Evolutionary conservation across 139 green algal species (phyloP).

Genomic region (Auxenochlorella protothecoides): DNA sequence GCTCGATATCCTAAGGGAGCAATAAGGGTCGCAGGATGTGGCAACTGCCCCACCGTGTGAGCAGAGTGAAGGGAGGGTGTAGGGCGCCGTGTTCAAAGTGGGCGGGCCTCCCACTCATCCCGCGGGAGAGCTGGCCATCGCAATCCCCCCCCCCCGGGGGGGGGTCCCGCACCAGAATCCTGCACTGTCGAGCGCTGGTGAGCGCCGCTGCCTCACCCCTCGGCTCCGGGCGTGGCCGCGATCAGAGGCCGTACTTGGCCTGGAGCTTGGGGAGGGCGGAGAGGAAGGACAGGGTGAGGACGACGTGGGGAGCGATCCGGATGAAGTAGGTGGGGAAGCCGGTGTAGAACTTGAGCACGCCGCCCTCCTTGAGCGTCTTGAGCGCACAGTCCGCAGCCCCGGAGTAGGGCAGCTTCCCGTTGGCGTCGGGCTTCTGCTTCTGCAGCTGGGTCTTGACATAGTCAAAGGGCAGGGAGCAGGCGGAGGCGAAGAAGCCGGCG

Average conservation of each 20-base stretch:
- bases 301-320: conserved; percentile 85
- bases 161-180: neutral
- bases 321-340: conserved; percentile 93
- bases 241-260: conserved; percentile 68
- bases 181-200: too few species aligned
- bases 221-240: neutral
- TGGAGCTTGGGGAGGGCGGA: conserved; percentile 65
- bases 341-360: conserved; percentile 94
- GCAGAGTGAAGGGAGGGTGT: neutral
- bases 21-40: too few species aligned
- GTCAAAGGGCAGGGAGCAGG: conserved; percentile 92
- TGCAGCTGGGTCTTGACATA: conserved; percentile 95
- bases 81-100: neutral
- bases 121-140: neutral
- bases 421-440: conserved; percentile 76
- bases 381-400: conserved; percentile 78
- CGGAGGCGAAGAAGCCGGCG: conserved; percentile 88
- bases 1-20: too few species aligned
- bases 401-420: conserved; percentile 50
- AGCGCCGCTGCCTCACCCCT: too few species aligned
- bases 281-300: conserved; percentile 86
- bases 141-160: neutral
- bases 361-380: conserved; percentile 57
- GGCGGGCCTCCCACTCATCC: neutral
- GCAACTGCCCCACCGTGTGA: too few species aligned